Conservation (phyloP, 2,329 filamentous ascomycete genomes). For the Neopestalotiopsis clavispora region DNA sequence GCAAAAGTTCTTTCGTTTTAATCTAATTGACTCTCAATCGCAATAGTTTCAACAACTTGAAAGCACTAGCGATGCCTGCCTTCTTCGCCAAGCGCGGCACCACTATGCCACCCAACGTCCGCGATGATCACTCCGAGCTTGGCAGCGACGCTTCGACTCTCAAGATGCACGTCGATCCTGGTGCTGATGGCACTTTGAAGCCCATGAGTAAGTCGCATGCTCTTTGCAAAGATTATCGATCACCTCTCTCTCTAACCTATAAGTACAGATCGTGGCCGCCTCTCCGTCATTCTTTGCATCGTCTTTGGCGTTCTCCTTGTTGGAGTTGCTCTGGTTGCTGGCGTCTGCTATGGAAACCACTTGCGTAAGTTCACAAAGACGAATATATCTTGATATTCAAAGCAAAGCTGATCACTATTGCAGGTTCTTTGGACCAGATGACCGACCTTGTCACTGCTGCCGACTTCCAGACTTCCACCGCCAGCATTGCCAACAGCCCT, state of each 20-base stretch:
- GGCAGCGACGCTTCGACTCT: constrained; percentile 10
- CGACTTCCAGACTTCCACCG: not conserved
- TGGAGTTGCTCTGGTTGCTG: constrained; percentile 1
- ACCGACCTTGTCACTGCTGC: not conserved
- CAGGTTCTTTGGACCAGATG: constrained; percentile 12
- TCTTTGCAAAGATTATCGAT: not conserved
- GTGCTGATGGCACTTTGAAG: not conserved
- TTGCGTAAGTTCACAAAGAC: constrained; percentile 7
- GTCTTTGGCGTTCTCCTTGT: constrained; percentile 1
- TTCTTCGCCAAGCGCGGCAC: constrained; percentile 17
- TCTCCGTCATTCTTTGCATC: constrained; percentile 8
- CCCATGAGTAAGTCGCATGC: not conserved
- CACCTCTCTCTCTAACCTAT: not conserved
- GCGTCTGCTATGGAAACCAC: constrained; percentile 15
- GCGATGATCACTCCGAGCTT: constrained; percentile 9
- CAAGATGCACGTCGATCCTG: constrained; percentile 3
- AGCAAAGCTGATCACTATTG: not conserved
- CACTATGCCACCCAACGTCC: constrained; percentile 12
- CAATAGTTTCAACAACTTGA: not conserved
- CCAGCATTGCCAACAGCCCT: not conserved
- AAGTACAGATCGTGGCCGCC: not conserved
- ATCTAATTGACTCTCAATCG: not conserved
- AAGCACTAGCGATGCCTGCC: constrained; percentile 9
- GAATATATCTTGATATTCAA: not conserved
- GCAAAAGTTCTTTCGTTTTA: not conserved